These are phyloP conservation scores for Tolypocladium album DNA, from an alignment of 2,329 filamentous ascomycete genomes.

Conservation along the genomic window DNA sequence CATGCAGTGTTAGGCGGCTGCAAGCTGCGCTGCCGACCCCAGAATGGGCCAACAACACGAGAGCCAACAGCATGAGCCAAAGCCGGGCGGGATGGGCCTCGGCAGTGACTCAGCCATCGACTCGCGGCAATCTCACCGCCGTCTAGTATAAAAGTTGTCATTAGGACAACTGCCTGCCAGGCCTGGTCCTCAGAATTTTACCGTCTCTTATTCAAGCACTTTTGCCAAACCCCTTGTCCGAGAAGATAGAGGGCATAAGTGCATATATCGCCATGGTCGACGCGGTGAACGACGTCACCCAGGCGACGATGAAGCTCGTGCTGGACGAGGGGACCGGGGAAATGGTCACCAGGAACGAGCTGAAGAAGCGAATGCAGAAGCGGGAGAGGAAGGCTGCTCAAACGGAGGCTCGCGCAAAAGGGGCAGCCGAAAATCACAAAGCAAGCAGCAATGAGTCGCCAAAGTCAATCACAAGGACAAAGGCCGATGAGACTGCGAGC, in stretches of 20 bases:
- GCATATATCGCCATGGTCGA: not conserved
- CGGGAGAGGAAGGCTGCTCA: conserved; percentile 43
- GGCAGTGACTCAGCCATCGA: not conserved
- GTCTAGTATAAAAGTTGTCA: not conserved
- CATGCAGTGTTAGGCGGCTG: not conserved
- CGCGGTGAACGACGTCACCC: conserved; percentile 31
- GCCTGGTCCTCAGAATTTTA: not conserved
- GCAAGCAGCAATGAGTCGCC: conserved; percentile 30
- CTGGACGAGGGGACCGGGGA: conserved; percentile 52
- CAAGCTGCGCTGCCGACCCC: not conserved
- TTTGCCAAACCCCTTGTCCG: too few species aligned
- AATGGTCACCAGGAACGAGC: conserved; percentile 51
- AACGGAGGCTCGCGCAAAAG: conserved; percentile 71
- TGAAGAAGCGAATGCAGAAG: conserved; percentile 49
- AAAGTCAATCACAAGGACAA: too few species aligned
- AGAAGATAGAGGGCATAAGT: too few species aligned
- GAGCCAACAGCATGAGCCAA: not conserved
- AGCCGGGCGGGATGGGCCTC: not conserved
- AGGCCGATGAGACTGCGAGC: conserved; percentile 8
- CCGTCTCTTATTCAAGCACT: not conserved
- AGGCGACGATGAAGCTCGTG: conserved; percentile 44
- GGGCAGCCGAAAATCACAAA: conserved; percentile 44
- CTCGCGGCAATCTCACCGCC: not conserved
- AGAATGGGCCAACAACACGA: not conserved
- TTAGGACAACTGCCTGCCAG: too few species aligned